phyloP scores from a whole-genome alignment of 805 yeast species.

The Candida piceae region DNA sequence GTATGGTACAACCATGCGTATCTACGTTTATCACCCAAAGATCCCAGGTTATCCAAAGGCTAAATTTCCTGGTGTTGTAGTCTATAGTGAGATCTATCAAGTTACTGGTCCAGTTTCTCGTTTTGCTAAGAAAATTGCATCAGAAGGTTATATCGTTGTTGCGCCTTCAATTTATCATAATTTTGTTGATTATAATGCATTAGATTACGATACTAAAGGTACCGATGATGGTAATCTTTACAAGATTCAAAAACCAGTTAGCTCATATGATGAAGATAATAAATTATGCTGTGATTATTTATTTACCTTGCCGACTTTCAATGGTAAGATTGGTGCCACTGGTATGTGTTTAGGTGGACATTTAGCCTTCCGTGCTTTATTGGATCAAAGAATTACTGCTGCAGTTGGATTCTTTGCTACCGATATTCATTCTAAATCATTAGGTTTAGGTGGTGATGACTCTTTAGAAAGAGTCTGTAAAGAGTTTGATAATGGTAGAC shows the following conservation, averaged over 20 bases:
- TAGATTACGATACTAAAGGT: slow-evolving; percentile 66
- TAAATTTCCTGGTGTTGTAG: slow-evolving; percentile 75
- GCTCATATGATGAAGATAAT: slow-evolving; percentile 74
- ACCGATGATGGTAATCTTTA: slow-evolving; percentile 69
- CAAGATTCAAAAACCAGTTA: slow-evolving; percentile 61
- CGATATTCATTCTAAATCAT: slow-evolving; percentile 63
- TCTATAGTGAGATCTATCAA: slow-evolving; percentile 77
- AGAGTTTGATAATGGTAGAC: slow-evolving; percentile 44
- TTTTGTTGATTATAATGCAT: slow-evolving; percentile 54
- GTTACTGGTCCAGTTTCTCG: slow-evolving; percentile 78
- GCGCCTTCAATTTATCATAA: slow-evolving; percentile 79
- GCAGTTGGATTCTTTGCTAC: slow-evolving; percentile 77
- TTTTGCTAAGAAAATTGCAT: slow-evolving; percentile 72
- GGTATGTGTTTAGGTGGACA: slow-evolving; percentile 90
- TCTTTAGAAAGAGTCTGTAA: slow-evolving; percentile 47
- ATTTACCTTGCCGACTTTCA: slow-evolving; percentile 52
- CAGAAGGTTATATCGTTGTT: slow-evolving; percentile 74
- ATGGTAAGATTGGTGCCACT: slow-evolving; percentile 72
- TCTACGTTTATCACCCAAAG: slow-evolving; percentile 62
- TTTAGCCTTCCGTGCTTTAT: slow-evolving; percentile 64
- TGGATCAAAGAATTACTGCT: slow-evolving; percentile 60
- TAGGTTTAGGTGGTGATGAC: slow-evolving; percentile 68
- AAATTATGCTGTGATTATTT: slow-evolving; percentile 60
- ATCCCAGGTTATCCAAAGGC: slow-evolving; percentile 72
- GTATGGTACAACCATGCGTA: slow-evolving; percentile 60